Evolutionary conservation across 2,329 filamentous ascomycete species (phyloP).

Genomic region (Trichophyton simii): DNA sequence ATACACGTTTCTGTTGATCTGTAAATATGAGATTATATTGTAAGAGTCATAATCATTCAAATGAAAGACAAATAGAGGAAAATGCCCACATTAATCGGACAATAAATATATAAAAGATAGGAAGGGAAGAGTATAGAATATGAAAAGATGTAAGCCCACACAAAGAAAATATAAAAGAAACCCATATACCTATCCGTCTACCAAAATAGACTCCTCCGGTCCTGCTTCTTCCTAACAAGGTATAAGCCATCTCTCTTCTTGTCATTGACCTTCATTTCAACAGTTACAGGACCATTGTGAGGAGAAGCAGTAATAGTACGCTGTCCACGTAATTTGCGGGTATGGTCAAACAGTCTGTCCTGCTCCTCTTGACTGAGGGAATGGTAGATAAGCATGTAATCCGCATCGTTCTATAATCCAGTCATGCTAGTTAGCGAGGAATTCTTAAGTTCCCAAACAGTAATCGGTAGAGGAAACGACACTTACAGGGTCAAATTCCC

Average conservation of each 20-base stretch:
- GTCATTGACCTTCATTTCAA: slow-evolving; percentile 28
- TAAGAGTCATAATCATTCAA: too few relatives aligned
- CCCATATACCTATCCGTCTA: neutral
- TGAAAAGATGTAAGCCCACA: neutral
- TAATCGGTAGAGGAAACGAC: neutral
- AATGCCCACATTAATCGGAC: neutral
- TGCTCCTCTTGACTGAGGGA: slow-evolving; percentile 62
- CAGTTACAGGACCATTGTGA: neutral
- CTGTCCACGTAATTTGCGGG: slow-evolving; percentile 49
- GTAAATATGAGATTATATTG: too few relatives aligned
- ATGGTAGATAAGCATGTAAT: slow-evolving; percentile 60
- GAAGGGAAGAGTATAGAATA: neutral
- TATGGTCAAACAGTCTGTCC: slow-evolving; percentile 60
- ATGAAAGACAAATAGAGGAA: neutral
- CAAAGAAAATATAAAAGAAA: neutral
- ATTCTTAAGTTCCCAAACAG: neutral
- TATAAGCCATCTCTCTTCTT: slow-evolving; percentile 34
- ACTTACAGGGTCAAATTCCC: slow-evolving; percentile 38
- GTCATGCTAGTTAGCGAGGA: slow-evolving; percentile 1
- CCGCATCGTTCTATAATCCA: slow-evolving; percentile 41
- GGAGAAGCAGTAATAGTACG: slow-evolving; percentile 14
- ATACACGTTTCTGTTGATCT: too few relatives aligned
- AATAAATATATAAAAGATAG: neutral
- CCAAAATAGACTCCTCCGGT: slow-evolving; percentile 14
- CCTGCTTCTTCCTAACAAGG: slow-evolving; percentile 35